A percentile compares a stretch with the other conserved stretches of the same genome.
phyloP scores from a whole-genome alignment of 2,329 filamentous ascomycete genomes.

The Phyllosticta capitalensis region DNA sequence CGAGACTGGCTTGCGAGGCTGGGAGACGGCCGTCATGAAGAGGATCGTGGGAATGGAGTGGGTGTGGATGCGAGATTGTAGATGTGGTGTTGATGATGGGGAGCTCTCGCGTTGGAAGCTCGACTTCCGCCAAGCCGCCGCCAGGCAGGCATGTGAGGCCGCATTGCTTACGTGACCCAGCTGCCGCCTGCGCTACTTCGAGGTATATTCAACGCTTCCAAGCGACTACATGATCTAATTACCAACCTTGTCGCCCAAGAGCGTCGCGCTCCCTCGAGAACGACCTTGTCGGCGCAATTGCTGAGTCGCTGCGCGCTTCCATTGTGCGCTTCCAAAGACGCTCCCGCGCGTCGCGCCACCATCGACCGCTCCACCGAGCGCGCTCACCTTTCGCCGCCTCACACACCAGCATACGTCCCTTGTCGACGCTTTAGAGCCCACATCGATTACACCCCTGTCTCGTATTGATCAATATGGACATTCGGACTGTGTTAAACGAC shows the following conservation, averaged over 20 bases:
- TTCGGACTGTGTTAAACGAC: conserved; percentile 8
- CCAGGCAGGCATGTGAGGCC: not conserved
- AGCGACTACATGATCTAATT: not conserved
- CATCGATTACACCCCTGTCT: not conserved
- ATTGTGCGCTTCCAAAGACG: not conserved
- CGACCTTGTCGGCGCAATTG: not conserved
- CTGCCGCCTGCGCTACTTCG: not conserved
- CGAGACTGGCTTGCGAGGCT: not conserved
- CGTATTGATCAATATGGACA: conserved; percentile 5
- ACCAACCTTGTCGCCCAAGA: not conserved
- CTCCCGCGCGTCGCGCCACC: not conserved
- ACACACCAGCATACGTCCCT: not conserved
- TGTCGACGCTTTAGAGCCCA: not conserved
- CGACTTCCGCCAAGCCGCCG: conserved; percentile 1
- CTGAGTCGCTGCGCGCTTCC: not conserved
- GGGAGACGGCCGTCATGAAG: conserved; percentile 8
- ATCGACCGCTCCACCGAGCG: not conserved
- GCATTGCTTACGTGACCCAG: not conserved
- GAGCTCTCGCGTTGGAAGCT: conserved; percentile 6
- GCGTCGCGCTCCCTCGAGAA: not conserved
- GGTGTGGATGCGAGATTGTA: conserved; percentile 1
- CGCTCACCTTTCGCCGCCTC: not conserved
- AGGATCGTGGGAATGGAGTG: not conserved
- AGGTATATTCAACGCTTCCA: not conserved
- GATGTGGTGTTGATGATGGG: conserved; percentile 11